A percentile compares a stretch with the other conserved stretches of the same genome.
These are phyloP conservation scores for Boletus barrowsii DNA, from an alignment of 768 basidiomycete species.

Conservation along the genomic window DNA sequence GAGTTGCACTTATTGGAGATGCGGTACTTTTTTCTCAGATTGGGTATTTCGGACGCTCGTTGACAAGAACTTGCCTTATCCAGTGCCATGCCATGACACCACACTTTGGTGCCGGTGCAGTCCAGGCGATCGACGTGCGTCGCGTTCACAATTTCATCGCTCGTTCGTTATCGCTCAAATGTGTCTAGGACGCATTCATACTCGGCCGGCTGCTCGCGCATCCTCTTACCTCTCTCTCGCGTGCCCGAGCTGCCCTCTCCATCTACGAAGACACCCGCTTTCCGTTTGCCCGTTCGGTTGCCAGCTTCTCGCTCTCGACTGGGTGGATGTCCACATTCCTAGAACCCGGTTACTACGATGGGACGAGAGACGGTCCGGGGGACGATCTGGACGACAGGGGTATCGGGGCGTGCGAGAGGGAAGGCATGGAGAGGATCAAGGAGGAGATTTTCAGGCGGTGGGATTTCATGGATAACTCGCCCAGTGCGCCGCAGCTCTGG, in stretches of 20 bases:
- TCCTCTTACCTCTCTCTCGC: constrained; percentile 6
- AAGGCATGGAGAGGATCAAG: constrained; percentile 15
- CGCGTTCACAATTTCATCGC: neutral
- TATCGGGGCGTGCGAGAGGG: constrained; percentile 9
- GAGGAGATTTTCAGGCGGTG: constrained; percentile 13
- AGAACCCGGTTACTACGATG: constrained; percentile 22
- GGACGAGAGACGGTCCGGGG: constrained; percentile 1
- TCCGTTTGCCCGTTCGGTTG: constrained; percentile 13
- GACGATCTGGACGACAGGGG: constrained; percentile 8
- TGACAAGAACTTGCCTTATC: neutral
- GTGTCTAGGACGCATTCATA: constrained; percentile 16
- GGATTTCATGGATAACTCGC: constrained; percentile 11
- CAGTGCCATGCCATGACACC: constrained; percentile 28
- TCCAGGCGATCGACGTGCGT: constrained; percentile 26
- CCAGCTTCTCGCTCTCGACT: constrained; percentile 12
- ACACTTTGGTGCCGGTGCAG: constrained; percentile 23
- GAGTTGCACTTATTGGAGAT: constrained; percentile 49
- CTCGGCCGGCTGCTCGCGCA: constrained; percentile 26
- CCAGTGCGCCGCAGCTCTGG: constrained; percentile 13
- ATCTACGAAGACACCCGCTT: constrained; percentile 16
- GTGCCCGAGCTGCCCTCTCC: constrained; percentile 1
- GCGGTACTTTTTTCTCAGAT: constrained; percentile 30
- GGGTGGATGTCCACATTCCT: constrained; percentile 21
- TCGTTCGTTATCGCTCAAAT: neutral
- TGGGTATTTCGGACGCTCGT: too few relatives aligned